Evolutionary conservation across 75 land plant genomes (phyloP).

Genomic region (Picea glauca): DNA sequence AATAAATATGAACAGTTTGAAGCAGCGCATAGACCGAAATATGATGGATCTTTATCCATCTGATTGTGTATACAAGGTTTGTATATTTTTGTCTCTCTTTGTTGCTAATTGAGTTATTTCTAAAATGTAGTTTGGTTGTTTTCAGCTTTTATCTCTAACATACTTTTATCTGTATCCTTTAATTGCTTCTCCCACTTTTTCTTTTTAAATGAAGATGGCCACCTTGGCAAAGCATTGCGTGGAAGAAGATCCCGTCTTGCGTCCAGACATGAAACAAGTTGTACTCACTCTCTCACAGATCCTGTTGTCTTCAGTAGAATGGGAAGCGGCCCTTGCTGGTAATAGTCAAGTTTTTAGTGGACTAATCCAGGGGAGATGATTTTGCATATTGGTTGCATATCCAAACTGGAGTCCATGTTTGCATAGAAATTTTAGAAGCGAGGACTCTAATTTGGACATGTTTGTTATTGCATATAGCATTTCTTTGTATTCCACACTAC

Average conservation of each 20-base stretch:
- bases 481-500: not conserved
- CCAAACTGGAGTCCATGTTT: not conserved
- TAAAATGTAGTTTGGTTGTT: not conserved
- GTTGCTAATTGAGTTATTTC: not conserved
- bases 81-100: not conserved
- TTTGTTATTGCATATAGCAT: not conserved
- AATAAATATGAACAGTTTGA: conserved; percentile 53
- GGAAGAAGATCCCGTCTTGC: conserved; percentile 73
- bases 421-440: not conserved
- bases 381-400: not conserved
- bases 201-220: conserved; percentile 47
- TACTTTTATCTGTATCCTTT: not conserved
- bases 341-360: conserved; percentile 91
- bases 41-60: conserved; percentile 70
- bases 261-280: conserved; percentile 86
- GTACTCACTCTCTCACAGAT: conserved; percentile 76
- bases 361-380: conserved; percentile 81
- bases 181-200: not conserved
- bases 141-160: not conserved
- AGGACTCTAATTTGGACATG: not conserved
- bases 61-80: conserved; percentile 74
- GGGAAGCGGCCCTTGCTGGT: conserved; percentile 89
- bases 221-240: conserved; percentile 79
- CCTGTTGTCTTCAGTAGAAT: conserved; percentile 69
- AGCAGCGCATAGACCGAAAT: conserved; percentile 55